Conservation (phyloP, 2,329 filamentous ascomycete species). For the Huntiella decipiens region DNA sequence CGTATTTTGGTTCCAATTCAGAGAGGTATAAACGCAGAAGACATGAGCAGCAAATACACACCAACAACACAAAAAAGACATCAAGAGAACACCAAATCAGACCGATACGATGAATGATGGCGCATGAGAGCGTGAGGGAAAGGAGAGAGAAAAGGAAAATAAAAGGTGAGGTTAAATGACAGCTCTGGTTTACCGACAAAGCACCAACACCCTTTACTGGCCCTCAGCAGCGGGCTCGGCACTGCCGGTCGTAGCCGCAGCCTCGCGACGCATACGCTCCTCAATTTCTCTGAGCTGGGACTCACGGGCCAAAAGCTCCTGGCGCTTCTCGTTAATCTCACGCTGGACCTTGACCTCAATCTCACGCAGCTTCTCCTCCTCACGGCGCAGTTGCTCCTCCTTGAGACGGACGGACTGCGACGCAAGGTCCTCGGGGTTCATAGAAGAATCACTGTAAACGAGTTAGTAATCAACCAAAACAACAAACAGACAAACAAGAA, state of each 20-base stretch:
- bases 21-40: constrained; percentile 11
- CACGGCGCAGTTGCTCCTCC: constrained; percentile 96
- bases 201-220: constrained; percentile 18
- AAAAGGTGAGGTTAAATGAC: constrained; percentile 1
- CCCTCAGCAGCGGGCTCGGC: constrained; percentile 25
- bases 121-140: neutral
- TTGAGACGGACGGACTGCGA: constrained; percentile 96
- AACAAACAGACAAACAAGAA: neutral
- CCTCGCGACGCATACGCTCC: constrained; percentile 84
- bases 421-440: constrained; percentile 94
- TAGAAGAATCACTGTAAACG: constrained; percentile 51
- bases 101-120: neutral
- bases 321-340: constrained; percentile 99
- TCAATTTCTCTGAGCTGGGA: constrained; percentile 98
- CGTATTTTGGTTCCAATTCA: constrained; percentile 9
- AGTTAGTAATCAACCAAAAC: constrained; percentile 6
- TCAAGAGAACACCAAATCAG: constrained; percentile 4
- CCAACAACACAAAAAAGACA: constrained; percentile 4
- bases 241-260: constrained; percentile 31
- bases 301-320: constrained; percentile 91
- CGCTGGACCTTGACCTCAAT: constrained; percentile 99
- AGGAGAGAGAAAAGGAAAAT: neutral
- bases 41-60: constrained; percentile 7
- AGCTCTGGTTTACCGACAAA: constrained; percentile 3
- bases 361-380: constrained; percentile 99